Evolutionary conservation across 1,284 basidiomycete species (phyloP).

Genomic region (Taiwanofungus camphoratus): DNA sequence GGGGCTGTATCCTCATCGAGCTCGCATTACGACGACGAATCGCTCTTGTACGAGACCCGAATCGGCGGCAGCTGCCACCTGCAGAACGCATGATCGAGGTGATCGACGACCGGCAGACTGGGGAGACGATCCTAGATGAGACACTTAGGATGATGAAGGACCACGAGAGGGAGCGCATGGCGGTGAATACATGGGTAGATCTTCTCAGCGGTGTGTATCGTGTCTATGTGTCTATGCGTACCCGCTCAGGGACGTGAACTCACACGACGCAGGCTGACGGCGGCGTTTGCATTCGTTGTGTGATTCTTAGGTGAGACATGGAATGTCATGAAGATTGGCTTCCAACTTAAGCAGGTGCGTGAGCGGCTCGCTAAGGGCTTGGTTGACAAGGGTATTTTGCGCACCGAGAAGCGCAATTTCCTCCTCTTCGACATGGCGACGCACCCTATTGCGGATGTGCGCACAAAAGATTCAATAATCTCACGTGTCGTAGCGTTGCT

Average conservation of each 20-base stretch:
- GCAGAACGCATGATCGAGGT: conserved; percentile 87
- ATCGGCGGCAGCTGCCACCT: conserved; percentile 69
- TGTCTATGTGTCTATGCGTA: conserved; percentile 1
- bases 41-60: conserved; percentile 81
- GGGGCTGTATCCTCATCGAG: conserved; percentile 93
- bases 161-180: conserved; percentile 70
- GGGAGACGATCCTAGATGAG: conserved; percentile 93
- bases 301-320: conserved; percentile 83
- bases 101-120: conserved; percentile 85
- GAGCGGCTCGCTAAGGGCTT: conserved; percentile 96
- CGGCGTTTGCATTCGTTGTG: conserved; percentile 1
- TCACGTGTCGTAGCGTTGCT: conserved; percentile 72
- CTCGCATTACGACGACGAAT: conserved; percentile 88
- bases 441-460: conserved; percentile 88
- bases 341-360: conserved; percentile 94
- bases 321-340: conserved; percentile 98
- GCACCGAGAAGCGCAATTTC: conserved; percentile 96
- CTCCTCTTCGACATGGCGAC: conserved; percentile 98
- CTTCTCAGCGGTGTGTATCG: conserved; percentile 75
- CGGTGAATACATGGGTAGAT: conserved; percentile 92
- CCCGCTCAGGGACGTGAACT: conserved; percentile 1
- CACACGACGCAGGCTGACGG: conserved; percentile 14
- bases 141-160: conserved; percentile 91
- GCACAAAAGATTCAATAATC: conserved; percentile 83
- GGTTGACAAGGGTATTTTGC: conserved; percentile 94